Evolutionary conservation across 148 eudicot species (phyloP).

Genomic region (Diospyros kaki): DNA sequence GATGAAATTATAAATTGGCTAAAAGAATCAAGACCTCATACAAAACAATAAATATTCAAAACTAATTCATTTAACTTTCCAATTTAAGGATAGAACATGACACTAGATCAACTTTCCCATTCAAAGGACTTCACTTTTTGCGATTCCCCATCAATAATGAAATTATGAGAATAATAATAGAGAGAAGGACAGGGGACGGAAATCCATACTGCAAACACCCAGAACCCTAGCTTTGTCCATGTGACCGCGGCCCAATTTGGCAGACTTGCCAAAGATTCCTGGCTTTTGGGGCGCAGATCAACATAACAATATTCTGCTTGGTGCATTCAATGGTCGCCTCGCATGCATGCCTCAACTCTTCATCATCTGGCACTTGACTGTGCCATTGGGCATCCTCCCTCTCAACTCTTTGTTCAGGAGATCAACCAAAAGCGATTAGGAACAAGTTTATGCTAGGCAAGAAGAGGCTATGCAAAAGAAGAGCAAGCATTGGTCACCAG

Average conservation of each 20-base stretch:
- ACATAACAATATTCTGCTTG: constrained; percentile 60
- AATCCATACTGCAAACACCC: constrained; percentile 54
- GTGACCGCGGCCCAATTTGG: constrained; percentile 59
- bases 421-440: too few species aligned
- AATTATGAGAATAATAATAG: not conserved
- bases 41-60: too few species aligned
- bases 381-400: constrained; percentile 44
- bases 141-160: too few species aligned
- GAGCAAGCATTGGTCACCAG: too few species aligned
- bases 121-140: too few species aligned
- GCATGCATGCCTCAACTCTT: constrained; percentile 68
- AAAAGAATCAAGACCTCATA: too few species aligned
- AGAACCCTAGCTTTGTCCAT: constrained; percentile 91
- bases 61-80: not conserved
- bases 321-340: constrained; percentile 77
- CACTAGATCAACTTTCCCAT: too few species aligned
- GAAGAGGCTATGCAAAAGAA: too few species aligned
- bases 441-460: too few species aligned
- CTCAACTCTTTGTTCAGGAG: too few species aligned
- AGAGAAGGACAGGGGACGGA: not conserved
- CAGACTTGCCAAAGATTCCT: constrained; percentile 80
- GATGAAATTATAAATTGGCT: too few species aligned
- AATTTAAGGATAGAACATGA: not conserved
- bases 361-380: constrained; percentile 88
- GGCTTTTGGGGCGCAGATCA: constrained; percentile 86